Percentiles rank a stretch among this genome's conserved stretches.
Conservation (phyloP, 306 rosid species). For the Prunus salicina region DNA sequence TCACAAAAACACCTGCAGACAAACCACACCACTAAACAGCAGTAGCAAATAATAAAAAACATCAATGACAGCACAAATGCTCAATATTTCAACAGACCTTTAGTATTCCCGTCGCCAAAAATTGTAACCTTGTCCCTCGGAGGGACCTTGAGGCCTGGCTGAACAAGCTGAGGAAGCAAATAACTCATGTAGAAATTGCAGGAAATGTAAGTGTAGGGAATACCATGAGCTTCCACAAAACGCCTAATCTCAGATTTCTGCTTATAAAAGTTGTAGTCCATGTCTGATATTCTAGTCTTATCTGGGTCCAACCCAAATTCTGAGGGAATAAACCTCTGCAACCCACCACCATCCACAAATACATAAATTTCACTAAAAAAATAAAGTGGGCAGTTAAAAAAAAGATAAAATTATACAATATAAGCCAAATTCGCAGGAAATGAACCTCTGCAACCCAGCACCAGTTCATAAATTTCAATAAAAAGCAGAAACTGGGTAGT, state of each 20-base stretch:
- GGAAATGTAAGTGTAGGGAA: conserved; percentile 60
- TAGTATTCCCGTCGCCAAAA: conserved; percentile 69
- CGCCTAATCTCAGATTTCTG: conserved; percentile 63
- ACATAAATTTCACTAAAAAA: neutral
- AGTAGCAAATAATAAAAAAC: neutral
- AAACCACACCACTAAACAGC: neutral
- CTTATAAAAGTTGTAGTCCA: conserved; percentile 54
- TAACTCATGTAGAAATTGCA: conserved; percentile 63
- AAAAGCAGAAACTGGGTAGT: neutral
- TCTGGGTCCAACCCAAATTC: conserved; percentile 83
- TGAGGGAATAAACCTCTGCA: conserved; percentile 60
- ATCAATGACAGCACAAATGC: neutral
- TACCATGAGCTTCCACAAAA: conserved; percentile 58
- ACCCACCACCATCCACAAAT: neutral
- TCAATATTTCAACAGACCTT: conserved; percentile 36
- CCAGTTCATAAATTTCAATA: neutral
- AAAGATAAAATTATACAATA: neutral
- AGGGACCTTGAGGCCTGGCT: conserved; percentile 62
- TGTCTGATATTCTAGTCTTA: conserved; percentile 41
- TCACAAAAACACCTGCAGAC: conserved; percentile 59
- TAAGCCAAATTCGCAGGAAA: conserved; percentile 22
- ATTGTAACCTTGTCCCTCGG: conserved; percentile 68
- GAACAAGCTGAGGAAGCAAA: conserved; percentile 71
- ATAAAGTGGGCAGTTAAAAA: neutral
- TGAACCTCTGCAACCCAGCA: conserved; percentile 39